These are phyloP conservation scores for Fusarium anguioides DNA, from an alignment of 2,329 filamentous ascomycete species.

Conservation along the genomic window DNA sequence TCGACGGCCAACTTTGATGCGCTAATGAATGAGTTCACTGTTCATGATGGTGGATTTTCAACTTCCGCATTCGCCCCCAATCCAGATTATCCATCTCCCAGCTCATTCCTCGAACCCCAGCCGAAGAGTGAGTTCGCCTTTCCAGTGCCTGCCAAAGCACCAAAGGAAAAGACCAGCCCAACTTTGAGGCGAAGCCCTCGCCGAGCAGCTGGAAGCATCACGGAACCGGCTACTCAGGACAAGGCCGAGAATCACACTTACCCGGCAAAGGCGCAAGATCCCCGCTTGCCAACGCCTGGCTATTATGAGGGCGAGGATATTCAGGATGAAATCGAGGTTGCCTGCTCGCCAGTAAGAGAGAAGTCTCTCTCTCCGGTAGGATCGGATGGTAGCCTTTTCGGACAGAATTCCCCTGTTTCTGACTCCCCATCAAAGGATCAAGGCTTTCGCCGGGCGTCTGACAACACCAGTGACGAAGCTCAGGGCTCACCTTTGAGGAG, in stretches of 20 bases:
- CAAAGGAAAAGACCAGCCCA: neutral
- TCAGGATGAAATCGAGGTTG: neutral
- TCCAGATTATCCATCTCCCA: too few relatives aligned
- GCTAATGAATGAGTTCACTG: neutral
- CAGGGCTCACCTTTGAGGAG: slow-evolving; percentile 21
- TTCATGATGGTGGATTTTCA: neutral
- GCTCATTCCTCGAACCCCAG: too few relatives aligned
- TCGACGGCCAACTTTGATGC: neutral
- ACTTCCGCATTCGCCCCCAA: neutral
- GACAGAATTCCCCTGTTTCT: neutral
- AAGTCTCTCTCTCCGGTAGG: neutral
- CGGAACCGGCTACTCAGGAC: neutral
- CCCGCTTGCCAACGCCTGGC: neutral
- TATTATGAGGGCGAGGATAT: too few relatives aligned
- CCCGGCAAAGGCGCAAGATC: neutral
- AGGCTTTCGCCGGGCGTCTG: neutral
- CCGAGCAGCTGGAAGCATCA: neutral
- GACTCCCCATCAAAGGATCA: neutral
- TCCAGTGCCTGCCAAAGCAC: neutral
- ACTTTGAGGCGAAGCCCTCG: neutral
- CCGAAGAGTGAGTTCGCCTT: neutral
- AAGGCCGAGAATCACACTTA: neutral
- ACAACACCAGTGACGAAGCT: neutral
- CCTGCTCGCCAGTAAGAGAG: neutral
- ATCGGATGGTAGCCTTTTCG: neutral